Evolutionary conservation across 2,329 filamentous ascomycete species (phyloP).

Genomic region (Penicillium palitans): DNA sequence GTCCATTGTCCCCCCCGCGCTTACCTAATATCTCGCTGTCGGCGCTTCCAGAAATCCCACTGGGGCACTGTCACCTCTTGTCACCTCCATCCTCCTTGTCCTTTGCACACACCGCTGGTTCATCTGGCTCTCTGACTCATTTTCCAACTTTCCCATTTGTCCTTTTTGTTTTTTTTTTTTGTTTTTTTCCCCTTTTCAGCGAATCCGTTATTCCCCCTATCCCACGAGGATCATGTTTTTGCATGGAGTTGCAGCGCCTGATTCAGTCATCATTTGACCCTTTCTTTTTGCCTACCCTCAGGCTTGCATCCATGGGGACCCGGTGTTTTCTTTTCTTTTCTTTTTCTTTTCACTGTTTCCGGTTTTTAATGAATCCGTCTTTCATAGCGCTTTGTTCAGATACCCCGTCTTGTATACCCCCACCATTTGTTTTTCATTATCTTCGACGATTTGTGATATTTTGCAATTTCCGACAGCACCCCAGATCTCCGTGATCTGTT

Average conservation of each 20-base stretch:
- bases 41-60: constrained; percentile 26
- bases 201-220: background rate
- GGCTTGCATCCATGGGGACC: constrained; percentile 18
- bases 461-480: background rate
- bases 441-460: background rate
- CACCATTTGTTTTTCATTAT: constrained; percentile 8
- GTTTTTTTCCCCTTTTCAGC: constrained; percentile 3
- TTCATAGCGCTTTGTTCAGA: constrained; percentile 22
- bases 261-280: constrained; percentile 9
- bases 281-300: constrained; percentile 3
- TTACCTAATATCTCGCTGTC: constrained; percentile 29
- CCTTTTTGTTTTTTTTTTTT: background rate
- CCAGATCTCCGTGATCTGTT: constrained; percentile 1
- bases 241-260: constrained; percentile 9
- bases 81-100: background rate
- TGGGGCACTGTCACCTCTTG: background rate
- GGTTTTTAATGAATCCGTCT: constrained; percentile 16
- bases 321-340: constrained; percentile 16
- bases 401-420: constrained; percentile 21
- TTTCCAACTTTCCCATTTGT: background rate
- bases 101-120: constrained; percentile 19
- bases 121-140: constrained; percentile 8
- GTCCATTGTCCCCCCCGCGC: constrained; percentile 18
- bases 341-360: constrained; percentile 6
- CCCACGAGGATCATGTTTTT: background rate